A percentile compares a stretch with the other conserved stretches of the same genome.
Conservation (phyloP, 148 eudicot species). For the Vaccinium darrowii region DNA sequence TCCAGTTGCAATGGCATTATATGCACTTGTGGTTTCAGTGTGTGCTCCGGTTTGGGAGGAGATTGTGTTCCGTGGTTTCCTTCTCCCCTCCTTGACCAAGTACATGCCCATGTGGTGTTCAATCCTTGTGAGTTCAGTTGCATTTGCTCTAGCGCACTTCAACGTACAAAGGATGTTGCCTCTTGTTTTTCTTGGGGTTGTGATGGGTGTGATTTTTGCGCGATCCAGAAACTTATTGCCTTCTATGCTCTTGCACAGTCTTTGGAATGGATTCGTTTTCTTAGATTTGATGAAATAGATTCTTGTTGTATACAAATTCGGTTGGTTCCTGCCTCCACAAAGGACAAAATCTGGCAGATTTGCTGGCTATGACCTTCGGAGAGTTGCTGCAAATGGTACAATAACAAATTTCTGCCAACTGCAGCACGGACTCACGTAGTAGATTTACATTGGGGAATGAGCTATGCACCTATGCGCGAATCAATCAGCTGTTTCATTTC, state of each 20-base stretch:
- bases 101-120: slow-evolving; percentile 92
- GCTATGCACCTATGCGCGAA: neutral
- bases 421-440: neutral
- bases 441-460: neutral
- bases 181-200: slow-evolving; percentile 69
- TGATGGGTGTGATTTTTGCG: slow-evolving; percentile 71
- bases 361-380: neutral
- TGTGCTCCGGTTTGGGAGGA: slow-evolving; percentile 94
- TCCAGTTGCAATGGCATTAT: slow-evolving; percentile 75
- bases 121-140: slow-evolving; percentile 66
- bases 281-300: slow-evolving; percentile 73
- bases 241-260: slow-evolving; percentile 75
- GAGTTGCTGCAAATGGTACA: neutral
- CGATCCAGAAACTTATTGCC: slow-evolving; percentile 79
- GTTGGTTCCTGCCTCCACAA: neutral
- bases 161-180: slow-evolving; percentile 84
- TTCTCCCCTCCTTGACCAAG: slow-evolving; percentile 79
- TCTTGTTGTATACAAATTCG: neutral
- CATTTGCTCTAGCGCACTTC: slow-evolving; percentile 82
- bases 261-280: slow-evolving; percentile 89
- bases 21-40: slow-evolving; percentile 62
- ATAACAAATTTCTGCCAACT: neutral
- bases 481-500: neutral
- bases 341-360: neutral
- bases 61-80: slow-evolving; percentile 74